Conservation (phyloP, 345 rosid genomes). For the Noccaea bulbosa region DNA sequence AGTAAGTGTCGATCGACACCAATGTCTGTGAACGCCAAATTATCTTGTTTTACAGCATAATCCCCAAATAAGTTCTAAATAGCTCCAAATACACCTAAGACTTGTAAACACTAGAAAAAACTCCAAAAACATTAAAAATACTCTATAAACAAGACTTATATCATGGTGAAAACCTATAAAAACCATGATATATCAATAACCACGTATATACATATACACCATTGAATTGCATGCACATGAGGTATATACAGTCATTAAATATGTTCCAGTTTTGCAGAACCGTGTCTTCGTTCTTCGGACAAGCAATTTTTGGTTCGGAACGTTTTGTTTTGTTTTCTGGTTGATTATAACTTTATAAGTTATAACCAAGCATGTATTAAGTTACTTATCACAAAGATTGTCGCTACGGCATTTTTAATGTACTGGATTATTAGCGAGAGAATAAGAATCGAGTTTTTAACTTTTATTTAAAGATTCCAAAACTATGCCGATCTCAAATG, state of each 20-base stretch:
- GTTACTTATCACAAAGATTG: constrained; percentile 20
- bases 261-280: constrained; percentile 27
- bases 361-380: not conserved
- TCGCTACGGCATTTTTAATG: not conserved
- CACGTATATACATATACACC: constrained; percentile 3
- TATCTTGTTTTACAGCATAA: too few relatives aligned
- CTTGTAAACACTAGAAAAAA: too few relatives aligned
- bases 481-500: constrained; percentile 3
- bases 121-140: too few relatives aligned
- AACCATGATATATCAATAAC: too few relatives aligned
- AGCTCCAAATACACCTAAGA: too few relatives aligned
- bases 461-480: constrained; percentile 3
- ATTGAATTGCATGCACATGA: constrained; percentile 26
- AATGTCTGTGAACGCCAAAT: too few relatives aligned
- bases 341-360: constrained; percentile 7
- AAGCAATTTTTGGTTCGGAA: constrained; percentile 14
- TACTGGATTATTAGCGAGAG: not conserved
- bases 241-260: constrained; percentile 25
- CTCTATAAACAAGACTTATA: too few relatives aligned
- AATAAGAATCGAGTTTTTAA: constrained; percentile 1
- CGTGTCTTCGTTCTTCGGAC: constrained; percentile 39
- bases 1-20: too few relatives aligned
- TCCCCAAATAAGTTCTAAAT: too few relatives aligned
- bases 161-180: too few relatives aligned
- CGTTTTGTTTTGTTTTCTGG: not conserved